Percentiles rank a stretch among this genome's conserved stretches.
phyloP scores from a whole-genome alignment of 2,329 filamentous ascomycete species.

The Colletotrichum siamense region DNA sequence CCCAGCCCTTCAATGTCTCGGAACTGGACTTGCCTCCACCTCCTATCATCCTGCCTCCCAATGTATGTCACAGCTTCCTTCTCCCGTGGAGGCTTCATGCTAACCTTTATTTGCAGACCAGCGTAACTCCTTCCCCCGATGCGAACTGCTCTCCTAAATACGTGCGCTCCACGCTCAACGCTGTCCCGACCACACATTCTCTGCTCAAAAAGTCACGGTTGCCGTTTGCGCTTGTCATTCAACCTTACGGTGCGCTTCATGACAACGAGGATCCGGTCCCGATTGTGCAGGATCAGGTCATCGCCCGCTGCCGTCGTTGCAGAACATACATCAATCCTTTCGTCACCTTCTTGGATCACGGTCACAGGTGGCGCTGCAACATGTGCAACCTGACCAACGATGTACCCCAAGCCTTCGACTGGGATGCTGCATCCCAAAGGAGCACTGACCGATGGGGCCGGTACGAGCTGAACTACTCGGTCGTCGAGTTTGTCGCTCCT shows the following conservation, averaged over 20 bases:
- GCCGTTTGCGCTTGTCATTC: slow-evolving; percentile 93
- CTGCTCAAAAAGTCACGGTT: slow-evolving; percentile 96
- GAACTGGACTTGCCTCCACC: slow-evolving; percentile 93
- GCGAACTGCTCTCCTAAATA: slow-evolving; percentile 95
- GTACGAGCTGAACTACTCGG: slow-evolving; percentile 92
- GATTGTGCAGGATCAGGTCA: slow-evolving; percentile 94
- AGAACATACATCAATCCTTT: slow-evolving; percentile 98
- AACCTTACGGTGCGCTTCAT: slow-evolving; percentile 92
- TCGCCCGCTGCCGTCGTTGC: slow-evolving; percentile 94
- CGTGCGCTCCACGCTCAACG: slow-evolving; percentile 93
- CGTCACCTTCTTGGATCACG: slow-evolving; percentile 94
- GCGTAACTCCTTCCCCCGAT: slow-evolving; percentile 87
- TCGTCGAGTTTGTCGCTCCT: slow-evolving; percentile 96
- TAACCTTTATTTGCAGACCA: slow-evolving; percentile 61
- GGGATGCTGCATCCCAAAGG: slow-evolving; percentile 92
- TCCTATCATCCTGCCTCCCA: slow-evolving; percentile 87
- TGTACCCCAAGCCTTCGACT: slow-evolving; percentile 98
- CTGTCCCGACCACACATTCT: slow-evolving; percentile 89
- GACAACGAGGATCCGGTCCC: slow-evolving; percentile 92
- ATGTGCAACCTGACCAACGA: slow-evolving; percentile 99
- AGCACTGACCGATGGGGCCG: slow-evolving; percentile 91
- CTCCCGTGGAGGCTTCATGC: neutral
- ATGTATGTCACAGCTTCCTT: slow-evolving; percentile 65
- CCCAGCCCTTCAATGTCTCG: slow-evolving; percentile 91
- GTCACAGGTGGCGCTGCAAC: slow-evolving; percentile 98